Evolutionary conservation across 371 early-diverging fungal species (phyloP).

Genomic region (Phascolomyces articulosus): DNA sequence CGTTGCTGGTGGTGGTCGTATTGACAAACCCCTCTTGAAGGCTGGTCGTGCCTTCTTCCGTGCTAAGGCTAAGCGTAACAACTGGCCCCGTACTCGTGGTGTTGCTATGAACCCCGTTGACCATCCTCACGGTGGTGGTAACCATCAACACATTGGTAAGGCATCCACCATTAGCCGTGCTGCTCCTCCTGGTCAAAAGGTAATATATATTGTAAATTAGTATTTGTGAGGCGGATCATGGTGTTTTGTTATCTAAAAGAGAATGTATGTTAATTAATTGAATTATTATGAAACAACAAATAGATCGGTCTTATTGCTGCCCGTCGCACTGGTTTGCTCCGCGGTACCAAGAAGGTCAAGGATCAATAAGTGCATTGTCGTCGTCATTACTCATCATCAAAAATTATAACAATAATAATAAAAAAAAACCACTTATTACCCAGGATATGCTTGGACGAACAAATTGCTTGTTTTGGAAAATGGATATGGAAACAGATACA

Average conservation of each 20-base stretch:
- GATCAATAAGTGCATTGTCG: slow-evolving; percentile 25
- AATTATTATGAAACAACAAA: too few relatives aligned
- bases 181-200: slow-evolving; percentile 97
- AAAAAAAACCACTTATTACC: too few relatives aligned
- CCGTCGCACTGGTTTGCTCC: slow-evolving; percentile 87
- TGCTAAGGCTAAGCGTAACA: slow-evolving; percentile 98
- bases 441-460: too few relatives aligned
- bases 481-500: too few relatives aligned
- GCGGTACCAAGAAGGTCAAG: slow-evolving; percentile 92
- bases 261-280: too few relatives aligned
- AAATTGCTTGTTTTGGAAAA: too few relatives aligned
- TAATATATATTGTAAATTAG: background rate
- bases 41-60: slow-evolving; percentile 99
- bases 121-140: slow-evolving; percentile 75
- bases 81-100: slow-evolving; percentile 99
- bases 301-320: slow-evolving; percentile 99
- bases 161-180: slow-evolving; percentile 98
- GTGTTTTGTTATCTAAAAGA: background rate
- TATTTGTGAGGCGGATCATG: too few relatives aligned
- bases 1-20: slow-evolving; percentile 99
- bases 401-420: too few relatives aligned
- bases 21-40: slow-evolving; percentile 99
- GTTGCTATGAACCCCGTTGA: slow-evolving; percentile 99
- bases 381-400: too few relatives aligned
- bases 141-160: slow-evolving; percentile 99